Conservation (phyloP, 2,329 filamentous ascomycete genomes). For the Lasiodiplodia hormozganensis region DNA sequence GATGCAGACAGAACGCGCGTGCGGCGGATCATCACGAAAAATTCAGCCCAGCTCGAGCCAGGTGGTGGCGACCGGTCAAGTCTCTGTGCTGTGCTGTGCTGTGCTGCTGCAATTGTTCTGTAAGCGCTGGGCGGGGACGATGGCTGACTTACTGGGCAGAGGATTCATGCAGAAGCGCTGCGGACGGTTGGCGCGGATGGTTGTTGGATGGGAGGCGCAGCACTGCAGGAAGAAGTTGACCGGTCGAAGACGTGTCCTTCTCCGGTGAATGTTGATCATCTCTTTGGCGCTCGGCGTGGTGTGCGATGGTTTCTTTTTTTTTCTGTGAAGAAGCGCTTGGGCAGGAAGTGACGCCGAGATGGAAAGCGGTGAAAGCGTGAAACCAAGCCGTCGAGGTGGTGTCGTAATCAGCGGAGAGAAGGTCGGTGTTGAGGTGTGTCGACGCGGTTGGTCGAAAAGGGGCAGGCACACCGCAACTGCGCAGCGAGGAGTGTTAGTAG, state of each 20-base stretch:
- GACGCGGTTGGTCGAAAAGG: neutral
- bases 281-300: neutral
- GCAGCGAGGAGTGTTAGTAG: neutral
- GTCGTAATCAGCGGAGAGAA: neutral
- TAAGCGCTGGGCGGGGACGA: neutral
- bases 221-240: neutral
- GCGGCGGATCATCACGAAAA: too few relatives aligned
- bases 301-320: neutral
- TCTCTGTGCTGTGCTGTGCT: neutral
- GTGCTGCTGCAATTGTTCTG: neutral
- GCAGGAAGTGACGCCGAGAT: neutral
- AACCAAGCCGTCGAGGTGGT: neutral
- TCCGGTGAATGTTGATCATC: neutral
- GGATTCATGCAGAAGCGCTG: neutral
- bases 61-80: neutral
- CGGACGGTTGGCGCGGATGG: neutral
- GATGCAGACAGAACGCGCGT: too few relatives aligned
- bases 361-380: neutral
- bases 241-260: neutral
- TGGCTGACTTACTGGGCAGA: neutral
- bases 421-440: neutral
- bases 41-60: neutral
- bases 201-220: neutral
- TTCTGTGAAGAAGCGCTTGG: neutral
- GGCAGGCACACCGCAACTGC: neutral